Conservation (phyloP, 257 asterid species). For the Petunia secreta region DNA sequence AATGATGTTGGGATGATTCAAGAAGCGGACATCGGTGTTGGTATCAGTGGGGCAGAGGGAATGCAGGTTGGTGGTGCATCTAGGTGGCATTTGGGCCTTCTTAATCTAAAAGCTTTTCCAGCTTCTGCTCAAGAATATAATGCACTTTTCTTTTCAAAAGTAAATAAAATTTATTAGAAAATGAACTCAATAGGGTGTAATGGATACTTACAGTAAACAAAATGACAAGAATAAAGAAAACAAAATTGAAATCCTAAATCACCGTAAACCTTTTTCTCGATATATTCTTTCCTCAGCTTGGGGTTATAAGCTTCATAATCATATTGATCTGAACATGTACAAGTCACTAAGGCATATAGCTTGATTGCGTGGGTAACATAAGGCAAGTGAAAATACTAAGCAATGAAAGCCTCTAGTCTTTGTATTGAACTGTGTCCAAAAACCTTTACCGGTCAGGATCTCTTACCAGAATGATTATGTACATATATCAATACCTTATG, state of each 20-base stretch:
- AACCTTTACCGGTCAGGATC: too few relatives aligned
- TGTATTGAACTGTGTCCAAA: too few relatives aligned
- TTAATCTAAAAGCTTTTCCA: not conserved
- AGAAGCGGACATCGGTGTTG: constrained; percentile 99
- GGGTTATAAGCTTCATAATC: not conserved
- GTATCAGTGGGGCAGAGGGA: constrained; percentile 99
- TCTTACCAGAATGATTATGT: too few relatives aligned
- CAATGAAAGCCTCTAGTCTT: too few relatives aligned
- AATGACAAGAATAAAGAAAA: not conserved
- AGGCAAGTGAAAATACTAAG: too few relatives aligned
- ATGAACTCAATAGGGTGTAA: not conserved
- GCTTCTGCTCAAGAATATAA: not conserved
- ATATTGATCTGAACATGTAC: not conserved
- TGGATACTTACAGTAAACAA: not conserved
- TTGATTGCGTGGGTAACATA: too few relatives aligned
- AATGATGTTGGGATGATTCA: constrained; percentile 99
- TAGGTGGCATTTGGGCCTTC: constrained; percentile 17
- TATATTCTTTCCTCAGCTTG: not conserved
- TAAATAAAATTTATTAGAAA: not conserved
- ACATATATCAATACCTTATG: too few relatives aligned
- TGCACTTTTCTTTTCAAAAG: not conserved
- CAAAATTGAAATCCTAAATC: not conserved
- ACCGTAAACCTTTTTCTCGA: not conserved
- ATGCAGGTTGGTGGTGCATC: constrained; percentile 81
- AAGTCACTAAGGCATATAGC: not conserved